phyloP scores from a whole-genome alignment of 2,329 filamentous ascomycete species.

The Sclerotinia glacialis region DNA sequence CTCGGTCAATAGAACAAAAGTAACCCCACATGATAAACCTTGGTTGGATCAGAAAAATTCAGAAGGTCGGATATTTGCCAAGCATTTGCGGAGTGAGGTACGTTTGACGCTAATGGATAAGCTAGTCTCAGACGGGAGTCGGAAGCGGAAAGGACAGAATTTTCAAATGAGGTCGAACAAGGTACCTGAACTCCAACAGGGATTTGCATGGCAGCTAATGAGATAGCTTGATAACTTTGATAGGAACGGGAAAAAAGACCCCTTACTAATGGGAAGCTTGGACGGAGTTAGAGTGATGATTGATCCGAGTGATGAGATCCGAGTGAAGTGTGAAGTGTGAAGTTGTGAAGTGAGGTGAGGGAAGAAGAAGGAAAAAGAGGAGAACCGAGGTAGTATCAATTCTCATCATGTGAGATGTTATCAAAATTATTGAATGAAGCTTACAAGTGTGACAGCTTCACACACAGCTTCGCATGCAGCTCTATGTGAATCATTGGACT shows the following conservation, averaged over 20 bases:
- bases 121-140: constrained; percentile 1
- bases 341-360: not conserved
- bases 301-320: not conserved
- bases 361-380: not conserved
- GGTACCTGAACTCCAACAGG: not conserved
- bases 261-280: constrained; percentile 6
- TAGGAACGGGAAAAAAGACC: not conserved
- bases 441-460: not conserved
- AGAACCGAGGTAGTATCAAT: not conserved
- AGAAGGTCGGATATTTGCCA: not conserved
- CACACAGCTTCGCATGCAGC: no score
- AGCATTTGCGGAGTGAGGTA: not conserved
- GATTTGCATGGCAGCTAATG: not conserved
- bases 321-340: not conserved
- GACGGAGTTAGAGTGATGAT: no score
- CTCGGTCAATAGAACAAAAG: not conserved
- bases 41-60: not conserved
- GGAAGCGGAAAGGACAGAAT: constrained; percentile 3
- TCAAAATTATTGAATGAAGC: not conserved
- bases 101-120: not conserved
- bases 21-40: not conserved
- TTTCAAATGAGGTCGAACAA: not conserved
- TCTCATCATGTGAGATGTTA: not conserved
- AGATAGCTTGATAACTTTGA: not conserved
- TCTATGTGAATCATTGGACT: not conserved